Evolutionary conservation across 2,329 filamentous ascomycete species (phyloP), one percentile per base, ranked within the genome.

Genomic region (Botrytis paeoniae): DNA sequence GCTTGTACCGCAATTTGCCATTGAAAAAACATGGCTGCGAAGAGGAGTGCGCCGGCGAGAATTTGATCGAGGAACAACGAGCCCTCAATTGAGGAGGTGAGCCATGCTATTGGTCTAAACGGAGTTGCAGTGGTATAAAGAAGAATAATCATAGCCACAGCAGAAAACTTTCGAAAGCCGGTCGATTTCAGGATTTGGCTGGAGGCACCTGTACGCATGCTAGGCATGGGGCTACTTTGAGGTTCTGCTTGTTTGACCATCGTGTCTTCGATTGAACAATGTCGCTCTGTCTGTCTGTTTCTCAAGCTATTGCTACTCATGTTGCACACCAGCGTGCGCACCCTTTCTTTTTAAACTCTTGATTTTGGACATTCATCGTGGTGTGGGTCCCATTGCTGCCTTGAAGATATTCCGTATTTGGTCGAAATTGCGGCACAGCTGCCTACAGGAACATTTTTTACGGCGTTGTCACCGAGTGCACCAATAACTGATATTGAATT

Each of bases 91-190:
- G 37, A 51, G 43, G 74, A 69, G 39, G 73, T 45, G n/a, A 76
- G 6, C 75, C 74, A 77, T n/a, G 71, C 64, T 63, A 77, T 75
- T 18, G 77, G 77, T 3, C 73, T 62, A 63, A 78, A 78, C 25
- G 77, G 76, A 2, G 69, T 71, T 25, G 76, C 35, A n/a, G 76
- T 70, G 5, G 75, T 76, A 20, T 77, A 74, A 48, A 77, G 74
- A 41, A 68, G 39, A 35, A 72, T 22, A 8, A 72, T 69, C 41
- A 68, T n/a, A 2, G 32, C n/a, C 29, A 68, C 39, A 18, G 70
- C 62, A 2, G 70, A 68, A 37, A 68, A 39, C 60, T 72, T 59
- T 22, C 70, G 70, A 41, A 65, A 64, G 25, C 59, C 45, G n/a
- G 25, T 54, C 18, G 69, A 43, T 71, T 71, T 65, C 25, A 65